phyloP scores from a whole-genome alignment of 164 flowering plant species.

The Tetrastigma voinierianum region DNA sequence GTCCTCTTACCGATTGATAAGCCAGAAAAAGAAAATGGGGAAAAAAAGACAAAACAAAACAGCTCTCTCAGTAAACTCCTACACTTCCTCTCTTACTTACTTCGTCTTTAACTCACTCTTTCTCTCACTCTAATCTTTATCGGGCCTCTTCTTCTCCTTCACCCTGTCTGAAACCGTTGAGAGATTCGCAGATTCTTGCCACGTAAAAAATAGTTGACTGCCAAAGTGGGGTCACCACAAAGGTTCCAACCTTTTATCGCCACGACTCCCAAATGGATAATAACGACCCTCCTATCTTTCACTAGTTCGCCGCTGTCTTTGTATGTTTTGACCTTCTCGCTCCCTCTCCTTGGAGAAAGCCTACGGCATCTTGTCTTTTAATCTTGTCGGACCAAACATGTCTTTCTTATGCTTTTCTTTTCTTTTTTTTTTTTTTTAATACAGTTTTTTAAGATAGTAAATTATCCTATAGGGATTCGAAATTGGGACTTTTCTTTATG shows the following conservation, averaged over 20 bases:
- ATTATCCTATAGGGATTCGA: too few relatives aligned
- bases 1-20: slow-evolving; percentile 7
- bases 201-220: slow-evolving; percentile 13
- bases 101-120: neutral
- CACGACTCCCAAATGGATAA: slow-evolving; percentile 38
- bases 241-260: slow-evolving; percentile 21
- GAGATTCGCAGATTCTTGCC: slow-evolving; percentile 13
- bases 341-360: neutral
- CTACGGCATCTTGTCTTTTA: slow-evolving; percentile 16
- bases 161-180: neutral
- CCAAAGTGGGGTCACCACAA: slow-evolving; percentile 10
- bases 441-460: too few relatives aligned
- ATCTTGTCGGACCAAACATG: slow-evolving; percentile 18
- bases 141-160: slow-evolving; percentile 13
- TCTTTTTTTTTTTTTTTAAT: too few relatives aligned
- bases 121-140: neutral
- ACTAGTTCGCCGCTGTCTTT: neutral
- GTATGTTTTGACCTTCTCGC: neutral
- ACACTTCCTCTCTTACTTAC: too few relatives aligned
- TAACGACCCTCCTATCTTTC: slow-evolving; percentile 7
- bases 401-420: neutral
- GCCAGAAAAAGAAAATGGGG: too few relatives aligned
- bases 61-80: too few relatives aligned
- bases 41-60: too few relatives aligned
- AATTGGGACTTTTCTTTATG: too few relatives aligned